Evolutionary conservation across 257 asterid species (phyloP), one percentile per base, ranked within the genome.

Genomic region (Coffea eugenioides): DNA sequence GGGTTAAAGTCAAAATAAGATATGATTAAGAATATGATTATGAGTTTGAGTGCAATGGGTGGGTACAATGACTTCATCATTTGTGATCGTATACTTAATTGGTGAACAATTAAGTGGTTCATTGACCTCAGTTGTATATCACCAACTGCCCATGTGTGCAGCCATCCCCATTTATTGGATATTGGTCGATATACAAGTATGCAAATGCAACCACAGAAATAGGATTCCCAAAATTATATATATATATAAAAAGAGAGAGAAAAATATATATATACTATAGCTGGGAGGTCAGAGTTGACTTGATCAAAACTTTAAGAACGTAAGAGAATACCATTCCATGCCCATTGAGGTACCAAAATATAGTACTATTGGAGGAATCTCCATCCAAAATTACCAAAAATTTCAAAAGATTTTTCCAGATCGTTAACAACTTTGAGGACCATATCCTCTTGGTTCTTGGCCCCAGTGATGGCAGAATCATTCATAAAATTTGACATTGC

Each of bases 1-100:
- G 81, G 82, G 81, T 67, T 59, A 83, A 73, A n/a, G 73, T 69
- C 61, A 56, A 25, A 14, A 71, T 6, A 36, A 72, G 78, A 74
- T 21, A 45, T 25, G 43, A 57, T 16, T 76, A 39, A 27, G 61
- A 74, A 43, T 36, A 27, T 69, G 49, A 71, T 76, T 31, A 20
- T 48, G 48, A 49, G 27, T 74, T 67, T 41, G 69, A 67, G 56
- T 34, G 36, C 64, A 76, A 69, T 16, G 51, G 49, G 41, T 4
- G 61, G 69, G 78, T 25, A 41, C 54, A 39, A 21, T 69, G 64
- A 34, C 9, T 39, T 73, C 20, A 15, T 12, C 56, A 18, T 62
- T 62, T 61, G 52, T 27, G 20, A 45, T 6, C 36, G 4, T 51
- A 12, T 67, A 5, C 6, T 67, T 67, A 27, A 20, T 67, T 49